phyloP scores from a whole-genome alignment of 164 flowering plant genomes.

The Amborella trichopoda region DNA sequence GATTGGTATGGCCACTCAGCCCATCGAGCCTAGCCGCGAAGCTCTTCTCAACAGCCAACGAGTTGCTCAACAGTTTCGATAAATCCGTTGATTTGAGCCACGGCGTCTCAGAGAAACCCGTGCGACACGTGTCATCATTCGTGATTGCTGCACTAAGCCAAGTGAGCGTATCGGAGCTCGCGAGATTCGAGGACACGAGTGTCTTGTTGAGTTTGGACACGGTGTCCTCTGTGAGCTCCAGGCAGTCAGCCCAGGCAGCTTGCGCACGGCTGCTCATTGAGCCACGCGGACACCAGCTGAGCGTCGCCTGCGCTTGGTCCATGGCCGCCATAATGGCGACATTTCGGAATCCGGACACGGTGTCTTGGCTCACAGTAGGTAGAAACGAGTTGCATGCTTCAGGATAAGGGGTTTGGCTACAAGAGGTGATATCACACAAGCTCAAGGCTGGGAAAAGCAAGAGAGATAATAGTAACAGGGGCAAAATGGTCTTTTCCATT shows the following conservation, averaged over 20 bases:
- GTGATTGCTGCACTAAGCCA: constrained; percentile 51
- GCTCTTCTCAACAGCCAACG: constrained; percentile 33
- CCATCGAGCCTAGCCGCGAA: neutral
- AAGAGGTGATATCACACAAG: too few species aligned
- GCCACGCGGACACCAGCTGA: constrained; percentile 18
- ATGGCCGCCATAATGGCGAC: constrained; percentile 20
- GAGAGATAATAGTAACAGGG: too few species aligned
- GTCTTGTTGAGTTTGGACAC: constrained; percentile 27
- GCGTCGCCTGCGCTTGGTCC: constrained; percentile 30
- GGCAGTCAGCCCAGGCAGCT: constrained; percentile 43
- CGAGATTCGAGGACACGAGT: constrained; percentile 5
- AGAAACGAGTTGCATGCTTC: constrained; percentile 27
- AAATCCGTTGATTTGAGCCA: constrained; percentile 19
- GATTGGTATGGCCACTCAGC: constrained; percentile 4
- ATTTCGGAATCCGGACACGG: constrained; percentile 16
- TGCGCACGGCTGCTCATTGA: constrained; percentile 19
- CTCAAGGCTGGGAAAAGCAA: too few species aligned
- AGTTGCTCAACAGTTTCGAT: constrained; percentile 43
- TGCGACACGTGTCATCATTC: constrained; percentile 43
- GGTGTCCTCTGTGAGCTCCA: constrained; percentile 43
- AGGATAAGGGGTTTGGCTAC: constrained; percentile 57
- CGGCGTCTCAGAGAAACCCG: constrained; percentile 36
- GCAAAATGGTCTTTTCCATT: too few species aligned
- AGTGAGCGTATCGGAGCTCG: constrained; percentile 24
- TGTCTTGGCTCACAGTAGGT: constrained; percentile 7